These are phyloP conservation scores for Salicornia ramosissima DNA, from an alignment of 148 eudicot species.

Conservation along the genomic window DNA sequence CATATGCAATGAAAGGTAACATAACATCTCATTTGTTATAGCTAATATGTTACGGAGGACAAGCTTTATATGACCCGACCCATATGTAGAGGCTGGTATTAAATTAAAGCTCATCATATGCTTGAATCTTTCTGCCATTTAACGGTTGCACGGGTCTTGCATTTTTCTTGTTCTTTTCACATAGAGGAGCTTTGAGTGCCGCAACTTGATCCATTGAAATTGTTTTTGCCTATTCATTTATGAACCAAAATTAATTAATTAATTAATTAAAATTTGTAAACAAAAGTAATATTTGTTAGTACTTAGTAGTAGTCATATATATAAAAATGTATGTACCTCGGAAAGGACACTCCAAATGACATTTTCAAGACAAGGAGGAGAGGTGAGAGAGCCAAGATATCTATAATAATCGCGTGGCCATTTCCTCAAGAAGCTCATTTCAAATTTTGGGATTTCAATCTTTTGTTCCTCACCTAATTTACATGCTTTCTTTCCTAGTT, in stretches of 20 bases:
- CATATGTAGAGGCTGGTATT: no score
- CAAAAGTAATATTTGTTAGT: no score
- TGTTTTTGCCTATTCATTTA: constrained; percentile 32
- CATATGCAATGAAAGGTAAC: no score
- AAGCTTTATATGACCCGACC: no score
- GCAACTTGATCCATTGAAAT: constrained; percentile 45
- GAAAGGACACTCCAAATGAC: constrained; percentile 55
- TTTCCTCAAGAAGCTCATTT: constrained; percentile 17
- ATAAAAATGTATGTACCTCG: constrained; percentile 31
- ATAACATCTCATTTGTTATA: no score
- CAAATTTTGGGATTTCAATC: neutral
- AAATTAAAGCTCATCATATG: constrained; percentile 33
- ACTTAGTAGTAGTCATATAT: neutral
- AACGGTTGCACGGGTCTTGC: constrained; percentile 57
- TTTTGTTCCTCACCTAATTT: neutral
- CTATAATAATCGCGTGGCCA: constrained; percentile 44
- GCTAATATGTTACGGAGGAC: no score
- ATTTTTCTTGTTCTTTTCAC: constrained; percentile 41
- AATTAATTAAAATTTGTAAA: no score
- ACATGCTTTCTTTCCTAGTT: constrained; percentile 14
- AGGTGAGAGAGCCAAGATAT: constrained; percentile 66
- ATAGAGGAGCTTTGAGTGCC: constrained; percentile 42
- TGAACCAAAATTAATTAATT: neutral
- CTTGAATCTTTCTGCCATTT: constrained; percentile 49
- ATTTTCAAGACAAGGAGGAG: constrained; percentile 75